phyloP scores from a whole-genome alignment of 2,329 filamentous ascomycete genomes.

The Talaromyces sp. region DNA sequence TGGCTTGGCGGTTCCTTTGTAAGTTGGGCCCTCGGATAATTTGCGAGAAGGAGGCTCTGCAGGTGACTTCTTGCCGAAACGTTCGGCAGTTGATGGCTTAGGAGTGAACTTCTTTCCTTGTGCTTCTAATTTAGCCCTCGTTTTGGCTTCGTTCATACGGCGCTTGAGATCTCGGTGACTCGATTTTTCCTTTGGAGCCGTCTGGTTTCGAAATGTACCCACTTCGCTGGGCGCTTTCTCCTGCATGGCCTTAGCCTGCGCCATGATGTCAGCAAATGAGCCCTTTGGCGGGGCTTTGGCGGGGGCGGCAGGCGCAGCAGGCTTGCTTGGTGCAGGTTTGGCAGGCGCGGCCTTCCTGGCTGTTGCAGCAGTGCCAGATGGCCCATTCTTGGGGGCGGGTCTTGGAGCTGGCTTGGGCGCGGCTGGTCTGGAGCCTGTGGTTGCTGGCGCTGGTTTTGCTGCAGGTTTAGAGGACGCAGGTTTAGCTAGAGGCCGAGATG shows the following conservation, averaged over 20 bases:
- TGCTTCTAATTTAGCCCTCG: slow-evolving; percentile 42
- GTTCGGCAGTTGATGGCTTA: not conserved
- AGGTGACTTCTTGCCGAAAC: slow-evolving; percentile 28
- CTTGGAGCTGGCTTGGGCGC: slow-evolving; percentile 13
- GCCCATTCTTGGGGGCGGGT: slow-evolving; percentile 21
- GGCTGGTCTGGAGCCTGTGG: not conserved
- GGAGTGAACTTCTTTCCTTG: slow-evolving; percentile 32
- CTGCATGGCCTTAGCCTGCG: slow-evolving; percentile 59
- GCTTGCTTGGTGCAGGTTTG: slow-evolving; percentile 7
- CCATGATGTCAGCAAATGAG: slow-evolving; percentile 62
- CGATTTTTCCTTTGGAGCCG: slow-evolving; percentile 56
- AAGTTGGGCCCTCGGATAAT: slow-evolving; percentile 36
- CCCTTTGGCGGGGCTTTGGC: slow-evolving; percentile 57
- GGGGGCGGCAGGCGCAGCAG: slow-evolving; percentile 13
- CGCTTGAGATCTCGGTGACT: slow-evolving; percentile 59
- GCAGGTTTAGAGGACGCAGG: slow-evolving; percentile 25
- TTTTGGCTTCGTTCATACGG: slow-evolving; percentile 44
- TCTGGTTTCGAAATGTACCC: slow-evolving; percentile 57
- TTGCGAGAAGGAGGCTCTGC: slow-evolving; percentile 28
- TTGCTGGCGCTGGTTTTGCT: slow-evolving; percentile 13
- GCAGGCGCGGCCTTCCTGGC: slow-evolving; percentile 19
- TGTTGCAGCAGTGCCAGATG: slow-evolving; percentile 15
- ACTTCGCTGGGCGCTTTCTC: slow-evolving; percentile 49
- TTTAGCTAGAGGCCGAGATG: slow-evolving; percentile 20
- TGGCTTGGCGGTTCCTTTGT: slow-evolving; percentile 44